Evolutionary conservation across 2,329 filamentous ascomycete species (phyloP), one percentile per base, ranked within the genome.

Genomic region (Cladobotryum protrusum): DNA sequence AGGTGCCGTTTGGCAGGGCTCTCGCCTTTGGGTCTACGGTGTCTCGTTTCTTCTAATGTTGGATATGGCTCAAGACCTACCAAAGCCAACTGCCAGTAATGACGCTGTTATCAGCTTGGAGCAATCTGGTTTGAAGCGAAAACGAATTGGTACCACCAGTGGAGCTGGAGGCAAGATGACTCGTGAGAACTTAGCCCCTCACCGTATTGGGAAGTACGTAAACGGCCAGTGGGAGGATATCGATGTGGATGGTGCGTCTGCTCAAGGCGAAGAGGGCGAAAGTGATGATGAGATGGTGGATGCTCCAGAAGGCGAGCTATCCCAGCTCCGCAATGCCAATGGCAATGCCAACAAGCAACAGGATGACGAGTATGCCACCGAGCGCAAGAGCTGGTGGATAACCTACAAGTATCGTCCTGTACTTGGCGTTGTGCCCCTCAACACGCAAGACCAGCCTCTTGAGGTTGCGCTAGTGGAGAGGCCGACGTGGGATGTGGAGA

Each of bases 321-420:
- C 63, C 13, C 60, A 64, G 48, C 64, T 71, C 39, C 64, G 66
- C 52, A 61, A 60, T 54, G 54, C 49, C 39, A 59, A 56, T 55
- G 59, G 56, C 34, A 35, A 14, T 5, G 13, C 13, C 15, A 18
- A n/a, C 40, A 42, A 42, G 15, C 35, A 5, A 4, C 57, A 61
- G 35, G 54, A 56, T 36, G 47, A 54, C 29, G 57, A 57, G 40
- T 55, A 56, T 45, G 56, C 56, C 42, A 61, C 57, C 50, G 59
- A 61, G 52, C 61, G 60, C 44, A 68, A 64, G 54, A 70, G 67
- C 54, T 79, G 72, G 71, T 97, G 90, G 89, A 82, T 85, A 64
- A 95, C 91, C 5, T 90, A 87, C 75, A 95, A 95, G 68, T 99
- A 97, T 69, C 80, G 91, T 52, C 88, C 91, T n/a, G 90, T 99